Base-by-base conservation (phyloP, 2,329 filamentous ascomycete genomes). In the Trichoderma atrobrunneum region DNA sequence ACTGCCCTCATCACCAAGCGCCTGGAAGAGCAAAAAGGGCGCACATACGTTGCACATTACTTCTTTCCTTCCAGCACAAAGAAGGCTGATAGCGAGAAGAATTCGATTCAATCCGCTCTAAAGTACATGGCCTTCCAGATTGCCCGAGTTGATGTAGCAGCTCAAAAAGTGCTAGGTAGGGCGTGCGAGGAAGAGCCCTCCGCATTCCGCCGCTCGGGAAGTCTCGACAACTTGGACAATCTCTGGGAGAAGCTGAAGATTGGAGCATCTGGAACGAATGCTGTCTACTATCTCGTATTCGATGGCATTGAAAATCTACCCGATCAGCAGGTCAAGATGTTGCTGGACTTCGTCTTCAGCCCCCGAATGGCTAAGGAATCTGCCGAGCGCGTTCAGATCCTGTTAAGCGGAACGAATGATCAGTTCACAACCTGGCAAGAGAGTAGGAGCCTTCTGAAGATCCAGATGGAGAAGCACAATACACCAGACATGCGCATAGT, bases 81-180 rank as follows among this genome's bases (percentile, higher is more conserved):
- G 18, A 64, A 64, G 12, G 34, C 36, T 3, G 61, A 64, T 18
- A 43, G 48, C 7, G 61, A 64, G 8, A 64, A 64, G 36, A 48
- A 51, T 26, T 64, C 61, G 14, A 48, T 64, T 10, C 61, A 64
- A 3, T 64, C 61, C 8, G 61, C 61, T 12, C 5, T 64, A 7
- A 64, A 48, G 39, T 64, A 64, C 7, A 64, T 64, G 61, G 61
- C 61, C 34, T 64, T 64, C 18, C 61, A 64, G 16, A 64, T 64
- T 36, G 61, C 61, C 5, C 61, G 61, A 3, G 61, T 64, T n/a
- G 61, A 64, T 28, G 61, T 51, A 1, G 26, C 61, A 4, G 61
- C 21, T 26, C 61, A 64, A 30, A 64, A 64, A 7, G 36, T 36
- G 16, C 36, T 64, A 10, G 39, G 34, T 2, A 48, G 24, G 34